phyloP scores from a whole-genome alignment of 2,329 filamentous ascomycete species.

The Tolypocladium endophyticum region DNA sequence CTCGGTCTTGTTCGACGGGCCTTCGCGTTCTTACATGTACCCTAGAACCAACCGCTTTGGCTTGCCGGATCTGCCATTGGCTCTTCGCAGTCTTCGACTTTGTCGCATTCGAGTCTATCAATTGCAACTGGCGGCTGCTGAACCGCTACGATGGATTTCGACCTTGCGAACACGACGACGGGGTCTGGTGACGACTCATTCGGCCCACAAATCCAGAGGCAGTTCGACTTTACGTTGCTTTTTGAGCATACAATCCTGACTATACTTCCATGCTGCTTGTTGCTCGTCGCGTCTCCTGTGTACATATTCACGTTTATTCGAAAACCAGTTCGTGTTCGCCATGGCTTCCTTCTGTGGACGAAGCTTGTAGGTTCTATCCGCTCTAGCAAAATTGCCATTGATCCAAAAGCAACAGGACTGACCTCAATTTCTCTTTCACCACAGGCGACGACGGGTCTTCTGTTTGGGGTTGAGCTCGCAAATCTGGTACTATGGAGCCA shows the following conservation, averaged over 20 bases:
- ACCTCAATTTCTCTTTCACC: background rate
- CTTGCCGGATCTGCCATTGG: no score
- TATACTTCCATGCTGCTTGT: constrained; percentile 3
- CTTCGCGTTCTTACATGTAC: no score
- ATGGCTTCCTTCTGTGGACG: constrained; percentile 5
- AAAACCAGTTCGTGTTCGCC: constrained; percentile 1
- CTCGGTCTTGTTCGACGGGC: no score
- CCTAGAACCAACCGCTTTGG: no score
- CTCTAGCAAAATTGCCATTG: background rate
- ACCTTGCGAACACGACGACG: background rate
- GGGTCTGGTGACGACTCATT: constrained; percentile 1
- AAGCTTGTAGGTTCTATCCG: constrained; percentile 9
- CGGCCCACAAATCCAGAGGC: constrained; percentile 2
- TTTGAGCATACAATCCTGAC: constrained; percentile 11
- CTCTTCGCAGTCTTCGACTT: background rate
- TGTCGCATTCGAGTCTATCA: background rate
- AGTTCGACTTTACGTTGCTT: constrained; percentile 12
- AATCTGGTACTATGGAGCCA: constrained; percentile 11
- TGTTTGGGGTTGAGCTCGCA: constrained; percentile 16
- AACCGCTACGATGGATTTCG: background rate
- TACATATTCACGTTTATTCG: constrained; percentile 3
- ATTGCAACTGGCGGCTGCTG: background rate
- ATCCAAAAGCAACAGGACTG: background rate
- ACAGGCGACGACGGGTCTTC: constrained; percentile 11
- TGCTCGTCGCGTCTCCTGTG: constrained; percentile 3